phyloP scores from a whole-genome alignment of 768 basidiomycete genomes.

The Tephrocybe sp. region DNA sequence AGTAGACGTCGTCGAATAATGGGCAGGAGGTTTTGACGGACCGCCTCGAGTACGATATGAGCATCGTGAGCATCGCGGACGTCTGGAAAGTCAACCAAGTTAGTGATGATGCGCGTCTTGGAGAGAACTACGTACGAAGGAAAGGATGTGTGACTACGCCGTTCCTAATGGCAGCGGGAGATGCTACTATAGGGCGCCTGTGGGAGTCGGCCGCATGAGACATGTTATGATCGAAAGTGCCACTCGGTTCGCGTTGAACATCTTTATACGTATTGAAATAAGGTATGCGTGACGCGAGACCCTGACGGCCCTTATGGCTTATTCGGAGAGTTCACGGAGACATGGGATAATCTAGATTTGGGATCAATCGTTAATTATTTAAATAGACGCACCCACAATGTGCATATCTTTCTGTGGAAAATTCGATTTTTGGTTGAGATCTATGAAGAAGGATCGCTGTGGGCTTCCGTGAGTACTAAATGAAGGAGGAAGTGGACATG shows the following conservation, averaged over 20 bases:
- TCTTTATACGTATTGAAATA: slow-evolving; percentile 26
- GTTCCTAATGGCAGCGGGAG: slow-evolving; percentile 23
- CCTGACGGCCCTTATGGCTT: slow-evolving; percentile 24
- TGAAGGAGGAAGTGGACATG: slow-evolving; percentile 7
- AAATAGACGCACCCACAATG: slow-evolving; percentile 15
- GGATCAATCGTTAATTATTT: slow-evolving; percentile 11
- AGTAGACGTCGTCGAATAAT: slow-evolving; percentile 72
- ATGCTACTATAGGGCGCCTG: slow-evolving; percentile 20
- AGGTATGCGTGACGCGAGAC: slow-evolving; percentile 26
- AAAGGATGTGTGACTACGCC: slow-evolving; percentile 47
- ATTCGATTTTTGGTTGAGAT: too few relatives aligned
- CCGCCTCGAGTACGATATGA: slow-evolving; percentile 74
- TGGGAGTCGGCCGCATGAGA: slow-evolving; percentile 17
- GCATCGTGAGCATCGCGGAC: slow-evolving; percentile 81
- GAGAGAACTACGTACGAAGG: slow-evolving; percentile 35
- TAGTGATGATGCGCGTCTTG: neutral
- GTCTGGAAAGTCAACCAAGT: slow-evolving; percentile 38
- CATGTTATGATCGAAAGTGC: slow-evolving; percentile 19
- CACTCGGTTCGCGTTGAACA: slow-evolving; percentile 7
- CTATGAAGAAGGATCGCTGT: neutral
- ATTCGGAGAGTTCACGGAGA: slow-evolving; percentile 43
- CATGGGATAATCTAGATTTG: slow-evolving; percentile 20
- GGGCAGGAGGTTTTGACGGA: slow-evolving; percentile 67
- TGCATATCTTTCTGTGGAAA: too few relatives aligned
- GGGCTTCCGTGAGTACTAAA: slow-evolving; percentile 7